Conservation (phyloP, 495 filamentous ascomycete genomes). For the Pyrenula aspistea region DNA sequence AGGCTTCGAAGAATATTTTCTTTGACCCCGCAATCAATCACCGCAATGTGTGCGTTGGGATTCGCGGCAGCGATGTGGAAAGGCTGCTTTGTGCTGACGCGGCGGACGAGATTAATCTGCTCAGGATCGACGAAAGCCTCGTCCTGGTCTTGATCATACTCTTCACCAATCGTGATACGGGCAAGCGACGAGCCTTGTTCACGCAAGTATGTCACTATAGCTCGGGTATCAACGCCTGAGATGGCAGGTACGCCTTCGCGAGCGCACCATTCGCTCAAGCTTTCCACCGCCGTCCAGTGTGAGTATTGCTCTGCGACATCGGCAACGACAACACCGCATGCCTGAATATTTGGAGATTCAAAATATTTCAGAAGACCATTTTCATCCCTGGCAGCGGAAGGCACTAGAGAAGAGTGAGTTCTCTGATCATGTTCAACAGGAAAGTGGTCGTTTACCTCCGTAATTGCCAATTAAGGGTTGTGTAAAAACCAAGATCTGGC, state of each 20-base stretch:
- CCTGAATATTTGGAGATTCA: slow-evolving; percentile 93
- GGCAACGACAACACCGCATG: slow-evolving; percentile 86
- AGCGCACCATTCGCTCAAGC: slow-evolving; percentile 84
- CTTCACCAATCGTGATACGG: slow-evolving; percentile 88
- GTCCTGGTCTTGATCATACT: slow-evolving; percentile 97
- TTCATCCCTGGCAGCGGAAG: slow-evolving; percentile 62
- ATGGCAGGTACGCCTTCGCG: slow-evolving; percentile 93
- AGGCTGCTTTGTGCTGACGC: slow-evolving; percentile 92
- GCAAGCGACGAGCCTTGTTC: slow-evolving; percentile 94
- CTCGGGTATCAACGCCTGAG: slow-evolving; percentile 92
- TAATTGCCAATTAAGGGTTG: slow-evolving; percentile 99
- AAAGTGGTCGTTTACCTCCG: too few relatives aligned
- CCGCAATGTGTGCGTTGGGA: slow-evolving; percentile 78
- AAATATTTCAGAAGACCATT: slow-evolving; percentile 82
- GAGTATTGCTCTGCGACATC: slow-evolving; percentile 89
- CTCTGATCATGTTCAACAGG: too few relatives aligned
- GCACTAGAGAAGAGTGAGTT: too few relatives aligned
- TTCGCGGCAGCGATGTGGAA: slow-evolving; percentile 78
- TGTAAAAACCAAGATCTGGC: slow-evolving; percentile 96
- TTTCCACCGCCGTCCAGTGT: slow-evolving; percentile 97
- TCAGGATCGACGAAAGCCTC: slow-evolving; percentile 92
- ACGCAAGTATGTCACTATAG: slow-evolving; percentile 86
- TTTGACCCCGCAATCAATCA: slow-evolving; percentile 98
- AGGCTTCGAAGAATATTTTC: slow-evolving; percentile 96
- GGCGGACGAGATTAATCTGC: slow-evolving; percentile 88